phyloP scores from a whole-genome alignment of 371 early-diverging fungal genomes.

The Circinella umbellata region DNA sequence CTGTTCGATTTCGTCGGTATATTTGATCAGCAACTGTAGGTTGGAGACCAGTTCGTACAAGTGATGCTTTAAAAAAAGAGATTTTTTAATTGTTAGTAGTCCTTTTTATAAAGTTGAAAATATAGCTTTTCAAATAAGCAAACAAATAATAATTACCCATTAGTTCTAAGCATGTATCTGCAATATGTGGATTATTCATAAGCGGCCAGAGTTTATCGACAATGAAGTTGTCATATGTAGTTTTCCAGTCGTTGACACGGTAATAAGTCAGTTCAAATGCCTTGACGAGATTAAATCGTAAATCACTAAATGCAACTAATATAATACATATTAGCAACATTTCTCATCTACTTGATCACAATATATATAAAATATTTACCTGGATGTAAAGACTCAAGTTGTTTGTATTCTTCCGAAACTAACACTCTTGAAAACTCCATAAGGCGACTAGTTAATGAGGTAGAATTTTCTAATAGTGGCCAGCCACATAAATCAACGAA shows the following conservation, averaged over 20 bases:
- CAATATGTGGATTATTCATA: constrained; percentile 4
- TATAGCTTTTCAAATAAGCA: not conserved
- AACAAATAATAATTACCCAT: constrained; percentile 14
- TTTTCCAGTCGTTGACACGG: constrained; percentile 18
- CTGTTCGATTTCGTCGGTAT: not conserved
- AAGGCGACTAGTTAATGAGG: not conserved
- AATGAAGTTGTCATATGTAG: constrained; percentile 16
- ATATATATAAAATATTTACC: not conserved
- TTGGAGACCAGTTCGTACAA: not conserved
- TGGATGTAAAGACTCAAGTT: not conserved
- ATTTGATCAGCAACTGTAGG: not conserved
- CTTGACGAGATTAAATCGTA: constrained; percentile 20
- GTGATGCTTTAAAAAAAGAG: not conserved
- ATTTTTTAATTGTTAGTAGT: not conserved
- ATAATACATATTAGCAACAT: not conserved
- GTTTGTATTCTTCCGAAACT: not conserved
- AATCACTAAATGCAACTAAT: not conserved
- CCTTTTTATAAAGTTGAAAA: not conserved
- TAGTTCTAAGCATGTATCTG: constrained; percentile 19
- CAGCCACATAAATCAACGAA: not conserved
- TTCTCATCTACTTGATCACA: not conserved
- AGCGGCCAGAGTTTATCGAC: constrained; percentile 14
- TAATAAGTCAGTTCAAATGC: constrained; percentile 21
- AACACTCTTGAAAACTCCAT: not conserved
- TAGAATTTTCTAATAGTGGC: not conserved